Evolutionary conservation across 805 yeast species (phyloP).

Genomic region (Yarrowia divulgata): DNA sequence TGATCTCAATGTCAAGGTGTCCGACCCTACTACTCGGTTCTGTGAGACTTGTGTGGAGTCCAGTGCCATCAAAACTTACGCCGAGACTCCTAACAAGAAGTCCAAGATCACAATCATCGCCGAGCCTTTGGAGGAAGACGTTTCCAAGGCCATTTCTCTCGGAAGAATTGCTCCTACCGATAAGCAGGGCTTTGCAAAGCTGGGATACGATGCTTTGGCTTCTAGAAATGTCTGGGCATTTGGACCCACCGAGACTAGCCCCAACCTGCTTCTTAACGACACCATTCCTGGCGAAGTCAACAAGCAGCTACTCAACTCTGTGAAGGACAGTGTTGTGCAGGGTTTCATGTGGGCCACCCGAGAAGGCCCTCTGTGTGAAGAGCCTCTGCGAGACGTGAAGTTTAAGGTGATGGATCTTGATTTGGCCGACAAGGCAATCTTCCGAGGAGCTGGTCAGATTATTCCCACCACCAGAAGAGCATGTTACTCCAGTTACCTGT

Average conservation of each 20-base stretch:
- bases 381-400: conserved; percentile 71
- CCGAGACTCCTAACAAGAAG: conserved; percentile 61
- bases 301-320: conserved; percentile 55
- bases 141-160: conserved; percentile 63
- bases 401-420: conserved; percentile 72
- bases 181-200: conserved; percentile 42
- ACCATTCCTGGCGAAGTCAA: conserved; percentile 76
- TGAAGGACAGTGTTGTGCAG: conserved; percentile 65
- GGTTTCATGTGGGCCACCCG: conserved; percentile 85
- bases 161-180: conserved; percentile 52
- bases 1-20: conserved; percentile 74
- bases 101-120: conserved; percentile 73
- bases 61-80: conserved; percentile 72
- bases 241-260: conserved; percentile 63
- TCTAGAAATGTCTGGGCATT: conserved; percentile 84
- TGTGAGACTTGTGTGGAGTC: conserved; percentile 75
- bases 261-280: conserved; percentile 71
- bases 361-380: conserved; percentile 95
- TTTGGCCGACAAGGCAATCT: conserved; percentile 58
- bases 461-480: conserved; percentile 86
- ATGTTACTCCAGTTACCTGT: conserved; percentile 77
- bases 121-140: conserved; percentile 68
- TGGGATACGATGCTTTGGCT: conserved; percentile 84
- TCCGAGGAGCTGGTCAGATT: conserved; percentile 69
- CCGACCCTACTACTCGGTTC: conserved; percentile 83